A percentile compares a stretch with the other conserved stretches of the same genome.
These are phyloP conservation scores for Heritiera fomes DNA, from an alignment of 345 rosid species.

Conservation along the genomic window DNA sequence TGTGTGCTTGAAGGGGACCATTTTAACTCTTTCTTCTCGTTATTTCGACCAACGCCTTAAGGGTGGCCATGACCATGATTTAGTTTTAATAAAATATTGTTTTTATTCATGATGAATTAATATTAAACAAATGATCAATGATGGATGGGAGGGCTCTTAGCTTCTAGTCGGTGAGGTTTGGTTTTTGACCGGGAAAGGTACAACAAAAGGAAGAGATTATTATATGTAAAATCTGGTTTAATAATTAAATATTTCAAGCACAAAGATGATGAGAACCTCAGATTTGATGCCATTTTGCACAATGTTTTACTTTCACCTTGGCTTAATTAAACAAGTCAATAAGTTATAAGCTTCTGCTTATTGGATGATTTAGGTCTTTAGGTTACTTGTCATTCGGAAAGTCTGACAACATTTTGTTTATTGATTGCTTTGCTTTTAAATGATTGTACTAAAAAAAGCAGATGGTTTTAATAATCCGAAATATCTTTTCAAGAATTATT, in stretches of 20 bases:
- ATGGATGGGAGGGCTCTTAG: background rate
- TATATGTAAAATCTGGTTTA: background rate
- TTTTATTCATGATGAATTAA: background rate
- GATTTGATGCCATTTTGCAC: background rate
- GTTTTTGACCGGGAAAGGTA: conserved; percentile 33
- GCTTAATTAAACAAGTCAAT: background rate
- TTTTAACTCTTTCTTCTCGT: conserved; percentile 50
- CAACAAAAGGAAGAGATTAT: conserved; percentile 13
- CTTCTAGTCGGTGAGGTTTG: conserved; percentile 32
- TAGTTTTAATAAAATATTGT: background rate
- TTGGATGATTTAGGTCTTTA: background rate
- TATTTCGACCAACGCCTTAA: conserved; percentile 28
- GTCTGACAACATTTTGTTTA: background rate
- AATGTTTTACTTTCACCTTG: background rate
- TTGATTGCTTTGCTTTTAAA: background rate
- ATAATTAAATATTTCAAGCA: conserved; percentile 5
- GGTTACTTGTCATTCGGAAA: background rate
- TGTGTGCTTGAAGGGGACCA: conserved; percentile 34
- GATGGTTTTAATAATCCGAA: too few relatives aligned
- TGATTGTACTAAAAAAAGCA: background rate
- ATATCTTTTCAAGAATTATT: too few relatives aligned
- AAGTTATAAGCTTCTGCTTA: background rate
- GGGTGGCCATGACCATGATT: conserved; percentile 35
- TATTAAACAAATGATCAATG: background rate
- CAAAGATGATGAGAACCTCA: background rate